Conservation (phyloP, 768 basidiomycete species). For the Xerocomellus chrysenteron region DNA sequence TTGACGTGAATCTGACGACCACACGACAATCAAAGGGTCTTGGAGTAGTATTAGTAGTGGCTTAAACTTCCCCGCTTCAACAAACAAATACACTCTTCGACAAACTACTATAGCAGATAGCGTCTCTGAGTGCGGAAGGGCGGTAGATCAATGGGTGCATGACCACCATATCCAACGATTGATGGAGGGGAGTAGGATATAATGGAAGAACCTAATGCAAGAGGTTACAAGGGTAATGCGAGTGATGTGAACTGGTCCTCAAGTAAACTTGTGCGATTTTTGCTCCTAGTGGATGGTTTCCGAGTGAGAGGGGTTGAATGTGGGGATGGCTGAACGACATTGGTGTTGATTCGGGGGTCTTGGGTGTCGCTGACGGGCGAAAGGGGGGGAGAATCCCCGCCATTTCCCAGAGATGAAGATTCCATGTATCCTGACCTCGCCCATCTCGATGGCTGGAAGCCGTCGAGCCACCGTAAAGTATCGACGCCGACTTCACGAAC, state of each 20-base stretch:
- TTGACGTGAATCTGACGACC: too few species aligned
- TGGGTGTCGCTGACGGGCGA: conserved; percentile 34
- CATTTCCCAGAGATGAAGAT: conserved; percentile 35
- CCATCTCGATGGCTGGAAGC: conserved; percentile 58
- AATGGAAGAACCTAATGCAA: conserved; percentile 1
- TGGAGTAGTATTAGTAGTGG: not conserved
- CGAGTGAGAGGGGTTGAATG: conserved; percentile 60
- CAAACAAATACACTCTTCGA: not conserved
- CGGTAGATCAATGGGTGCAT: not conserved
- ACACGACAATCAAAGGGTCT: too few species aligned
- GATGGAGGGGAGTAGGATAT: not conserved
- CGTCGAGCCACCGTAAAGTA: conserved; percentile 71
- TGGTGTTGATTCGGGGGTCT: conserved; percentile 38
- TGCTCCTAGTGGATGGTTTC: conserved; percentile 59
- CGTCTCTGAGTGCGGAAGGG: not conserved
- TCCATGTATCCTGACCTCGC: conserved; percentile 38
- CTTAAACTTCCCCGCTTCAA: not conserved
- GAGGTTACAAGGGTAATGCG: conserved; percentile 13
- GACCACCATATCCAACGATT: not conserved
- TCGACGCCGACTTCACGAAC: conserved; percentile 61
- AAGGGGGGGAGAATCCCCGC: conserved; percentile 21
- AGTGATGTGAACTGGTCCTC: conserved; percentile 28
- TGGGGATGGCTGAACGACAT: conserved; percentile 27
- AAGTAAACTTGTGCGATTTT: conserved; percentile 50
- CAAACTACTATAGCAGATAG: conserved; percentile 9